Evolutionary conservation across 306 rosid genomes (phyloP), one percentile per base, ranked within the genome.

Genomic region (Nissolia schottii): DNA sequence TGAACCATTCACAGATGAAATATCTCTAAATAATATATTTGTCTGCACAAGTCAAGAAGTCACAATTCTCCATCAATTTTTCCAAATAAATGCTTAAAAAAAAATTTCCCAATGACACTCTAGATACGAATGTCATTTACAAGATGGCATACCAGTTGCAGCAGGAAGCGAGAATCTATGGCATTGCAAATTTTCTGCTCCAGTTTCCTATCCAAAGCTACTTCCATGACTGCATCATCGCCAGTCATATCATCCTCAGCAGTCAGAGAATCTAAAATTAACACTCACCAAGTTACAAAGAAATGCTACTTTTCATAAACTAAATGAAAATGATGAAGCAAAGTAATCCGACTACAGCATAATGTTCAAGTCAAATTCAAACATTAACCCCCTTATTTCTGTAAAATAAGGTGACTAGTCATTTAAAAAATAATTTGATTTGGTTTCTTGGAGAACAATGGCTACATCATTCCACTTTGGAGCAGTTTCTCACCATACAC

Each of bases 131-230:
- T 19, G 38, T 41, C 71, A 40, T 29, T 57, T 50, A 34, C 57
- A 68, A 61, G 28, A 75, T 68, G 63, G 54, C 70, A 73, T 85
- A 91, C 97, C 79, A 91, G 74, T 79, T 86, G 97, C 77, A 88
- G 82, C 65, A 91, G 95, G 83, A 91, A 86, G 43, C 86, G 86
- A 8, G 83, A 62, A 83, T 88, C 84, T 73, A 91, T 81, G 37
- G 92, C 89, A 80, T 83, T 82, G 75, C 82, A 66, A 34, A 91
- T 91, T 79, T 91, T 92, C 67, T 78, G 77, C 48, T 88, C 86
- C 83, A 91, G 79, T 76, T 85, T 83, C 58, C 60, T 82, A 82
- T 86, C 82, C 77, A 88, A 76, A 59, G 71, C 71, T 34, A 86
- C 43, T 64, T 86, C 90, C 74, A 32, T 65, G 7, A 29, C 80